phyloP scores from a whole-genome alignment of 805 yeast species.

The Metschnikowia anglica region DNA sequence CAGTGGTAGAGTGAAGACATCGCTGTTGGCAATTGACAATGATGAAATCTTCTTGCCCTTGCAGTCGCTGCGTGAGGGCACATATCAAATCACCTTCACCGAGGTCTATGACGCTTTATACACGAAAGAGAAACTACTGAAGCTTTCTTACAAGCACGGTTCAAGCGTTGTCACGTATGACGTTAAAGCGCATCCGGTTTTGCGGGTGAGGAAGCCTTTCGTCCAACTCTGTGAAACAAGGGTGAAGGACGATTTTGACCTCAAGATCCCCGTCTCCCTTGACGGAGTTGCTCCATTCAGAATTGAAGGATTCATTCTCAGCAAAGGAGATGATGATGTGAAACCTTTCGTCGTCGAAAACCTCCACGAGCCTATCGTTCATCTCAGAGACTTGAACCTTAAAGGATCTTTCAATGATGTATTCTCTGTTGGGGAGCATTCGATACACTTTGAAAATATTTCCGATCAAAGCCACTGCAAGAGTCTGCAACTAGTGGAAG shows the following conservation, averaged over 20 bases:
- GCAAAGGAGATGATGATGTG: slow-evolving; percentile 56
- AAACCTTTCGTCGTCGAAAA: slow-evolving; percentile 47
- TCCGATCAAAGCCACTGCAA: slow-evolving; percentile 71
- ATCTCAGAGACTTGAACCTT: slow-evolving; percentile 13
- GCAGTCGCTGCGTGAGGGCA: slow-evolving; percentile 51
- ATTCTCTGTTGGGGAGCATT: slow-evolving; percentile 68
- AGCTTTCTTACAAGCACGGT: slow-evolving; percentile 4
- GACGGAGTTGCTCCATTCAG: slow-evolving; percentile 63
- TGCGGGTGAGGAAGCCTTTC: slow-evolving; percentile 47
- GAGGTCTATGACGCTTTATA: slow-evolving; percentile 68
- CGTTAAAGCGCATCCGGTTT: slow-evolving; percentile 64
- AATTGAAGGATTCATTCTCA: slow-evolving; percentile 56
- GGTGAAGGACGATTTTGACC: slow-evolving; percentile 28
- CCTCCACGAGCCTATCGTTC: slow-evolving; percentile 31
- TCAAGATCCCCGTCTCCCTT: slow-evolving; percentile 51
- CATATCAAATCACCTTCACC: slow-evolving; percentile 57
- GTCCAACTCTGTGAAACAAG: slow-evolving; percentile 47
- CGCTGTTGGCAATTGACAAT: slow-evolving; percentile 34
- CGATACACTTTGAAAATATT: slow-evolving; percentile 55
- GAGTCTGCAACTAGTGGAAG: slow-evolving; percentile 37
- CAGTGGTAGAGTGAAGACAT: slow-evolving; percentile 44
- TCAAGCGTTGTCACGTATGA: slow-evolving; percentile 30
- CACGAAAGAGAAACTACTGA: slow-evolving; percentile 32
- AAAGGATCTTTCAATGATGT: slow-evolving; percentile 37
- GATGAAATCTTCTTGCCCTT: slow-evolving; percentile 34